Base-by-base conservation (phyloP, 2,329 filamentous ascomycete genomes). In the Exophiala viscosa region DNA sequence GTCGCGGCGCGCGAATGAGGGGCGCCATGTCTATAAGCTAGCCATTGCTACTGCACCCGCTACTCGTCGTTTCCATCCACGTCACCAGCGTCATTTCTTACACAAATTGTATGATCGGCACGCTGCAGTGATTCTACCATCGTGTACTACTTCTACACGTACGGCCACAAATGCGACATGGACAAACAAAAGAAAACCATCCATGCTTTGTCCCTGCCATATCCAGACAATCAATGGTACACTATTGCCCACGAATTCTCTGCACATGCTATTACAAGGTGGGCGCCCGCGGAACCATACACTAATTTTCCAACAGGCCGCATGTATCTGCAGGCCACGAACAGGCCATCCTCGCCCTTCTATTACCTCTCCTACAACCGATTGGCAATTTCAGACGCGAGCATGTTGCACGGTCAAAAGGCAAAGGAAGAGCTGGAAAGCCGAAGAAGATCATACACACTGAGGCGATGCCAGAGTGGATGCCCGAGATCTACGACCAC, bases 351-450 rank as follows among this genome's bases (percentile, higher is more conserved):
- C 33, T 52, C 5, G 33, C 45, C 14, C 40, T 57, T 9, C 53
- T 61, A 14, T 38, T 56, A 17, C 62, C 60, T 28, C 51, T 65
- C 17, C 59, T 65, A 9, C 43, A 48, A 51, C 55, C 73, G 7
- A 62, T 76, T 23, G 72, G 73, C 39, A 64, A 68, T 46, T 62
- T 74, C 60, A 69, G 71, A 48, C 60, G 55, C 52, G 62, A 60
- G 36, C 62, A 74, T 54, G 62, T 66, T 48, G 52, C 52, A 13
- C 69, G 66, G 13, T 75, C 72, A 31, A 70, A 67, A 55, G 70
- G 72, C 58, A 56, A 50, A 40, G 38, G 50, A 47, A 53, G 52
- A 47, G 45, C 36, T 7, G 39, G 55, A n/a, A 58, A 50, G 10
- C 17, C 38, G 10, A 45, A 49, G 28, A 34, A 40, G 13, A 46